These are phyloP conservation scores for Podaxis carcinomalis DNA, from an alignment of 768 basidiomycete genomes.

Conservation along the genomic window DNA sequence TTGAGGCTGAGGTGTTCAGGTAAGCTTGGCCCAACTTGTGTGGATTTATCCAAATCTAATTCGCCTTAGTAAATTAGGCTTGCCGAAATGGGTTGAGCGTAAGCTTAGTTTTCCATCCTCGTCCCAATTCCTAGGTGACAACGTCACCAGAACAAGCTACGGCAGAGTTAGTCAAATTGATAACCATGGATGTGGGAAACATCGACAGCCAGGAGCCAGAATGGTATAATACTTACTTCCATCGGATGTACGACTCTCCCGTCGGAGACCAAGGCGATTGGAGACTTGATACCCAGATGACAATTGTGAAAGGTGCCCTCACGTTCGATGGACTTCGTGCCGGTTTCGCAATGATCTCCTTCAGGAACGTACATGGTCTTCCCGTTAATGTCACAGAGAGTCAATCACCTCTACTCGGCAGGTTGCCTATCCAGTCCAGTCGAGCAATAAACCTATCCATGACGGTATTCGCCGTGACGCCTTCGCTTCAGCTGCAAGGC, in stretches of 20 bases:
- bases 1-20: background rate
- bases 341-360: background rate
- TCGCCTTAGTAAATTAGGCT: background rate
- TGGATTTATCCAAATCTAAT: background rate
- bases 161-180: background rate
- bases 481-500: background rate
- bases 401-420: background rate
- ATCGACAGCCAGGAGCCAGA: background rate
- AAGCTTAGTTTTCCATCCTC: background rate
- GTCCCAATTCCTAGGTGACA: background rate
- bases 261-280: background rate
- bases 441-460: background rate
- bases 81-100: background rate
- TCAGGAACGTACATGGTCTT: background rate
- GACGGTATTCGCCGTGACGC: background rate
- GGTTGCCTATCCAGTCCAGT: background rate
- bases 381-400: background rate
- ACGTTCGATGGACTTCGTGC: background rate
- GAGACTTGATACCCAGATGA: background rate
- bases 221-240: too few species aligned
- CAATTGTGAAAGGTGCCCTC: background rate
- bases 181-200: background rate
- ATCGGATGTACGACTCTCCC: background rate
- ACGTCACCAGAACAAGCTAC: background rate
- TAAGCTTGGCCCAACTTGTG: background rate